Conservation (phyloP, 257 asterid genomes). For the Asclepias syriaca region DNA sequence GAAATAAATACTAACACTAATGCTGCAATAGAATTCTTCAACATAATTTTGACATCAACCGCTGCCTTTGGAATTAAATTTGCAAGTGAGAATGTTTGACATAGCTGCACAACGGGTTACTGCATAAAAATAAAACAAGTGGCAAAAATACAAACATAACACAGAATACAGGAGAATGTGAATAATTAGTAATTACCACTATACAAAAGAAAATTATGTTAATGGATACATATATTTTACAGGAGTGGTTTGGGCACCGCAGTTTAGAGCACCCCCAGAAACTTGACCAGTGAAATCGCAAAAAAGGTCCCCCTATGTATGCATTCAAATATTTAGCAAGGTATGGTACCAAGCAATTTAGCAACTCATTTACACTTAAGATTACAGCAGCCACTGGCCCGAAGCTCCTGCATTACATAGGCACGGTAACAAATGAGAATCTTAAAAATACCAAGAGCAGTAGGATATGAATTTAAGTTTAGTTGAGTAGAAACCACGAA, state of each 20-base stretch:
- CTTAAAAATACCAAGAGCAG: not conserved
- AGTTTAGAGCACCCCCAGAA: not conserved
- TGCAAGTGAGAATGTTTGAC: not conserved
- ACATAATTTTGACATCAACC: not conserved
- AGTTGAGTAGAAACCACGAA: not conserved
- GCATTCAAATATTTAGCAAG: no score
- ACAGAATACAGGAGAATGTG: not conserved
- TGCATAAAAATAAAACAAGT: not conserved
- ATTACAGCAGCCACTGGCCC: constrained; percentile 3
- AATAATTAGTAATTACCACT: constrained; percentile 1
- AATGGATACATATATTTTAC: not conserved
- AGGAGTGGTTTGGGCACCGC: not conserved
- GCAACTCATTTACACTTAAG: not conserved
- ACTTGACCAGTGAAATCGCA: not conserved
- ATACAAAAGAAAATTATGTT: not conserved
- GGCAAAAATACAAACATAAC: not conserved
- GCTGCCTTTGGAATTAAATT: not conserved
- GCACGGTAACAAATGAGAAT: not conserved
- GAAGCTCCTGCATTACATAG: constrained; percentile 18
- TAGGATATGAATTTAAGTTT: not conserved
- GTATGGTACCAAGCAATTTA: not conserved
- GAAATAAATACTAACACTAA: no score
- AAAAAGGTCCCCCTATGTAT: not conserved
- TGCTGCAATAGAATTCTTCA: not conserved
- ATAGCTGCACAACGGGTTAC: not conserved